Percentiles rank a stretch among this genome's conserved stretches.
Conservation (phyloP, 352 stramenopile species). For the Aphanomyces euteiches region DNA sequence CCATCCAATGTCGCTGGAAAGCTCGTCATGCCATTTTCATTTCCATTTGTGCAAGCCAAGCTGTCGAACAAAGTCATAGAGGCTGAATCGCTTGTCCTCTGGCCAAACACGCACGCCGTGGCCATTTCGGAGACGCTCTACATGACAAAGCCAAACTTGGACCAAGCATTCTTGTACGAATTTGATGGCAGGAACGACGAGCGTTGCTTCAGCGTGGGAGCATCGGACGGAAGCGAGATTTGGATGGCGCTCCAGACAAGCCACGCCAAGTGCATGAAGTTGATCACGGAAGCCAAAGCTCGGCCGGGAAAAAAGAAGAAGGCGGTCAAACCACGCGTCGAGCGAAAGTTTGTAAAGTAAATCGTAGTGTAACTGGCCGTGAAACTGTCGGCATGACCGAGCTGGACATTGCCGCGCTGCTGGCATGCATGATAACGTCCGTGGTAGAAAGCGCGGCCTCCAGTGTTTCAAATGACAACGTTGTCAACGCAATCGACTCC, state of each 20-base stretch:
- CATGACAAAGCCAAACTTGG: slow-evolving; percentile 42
- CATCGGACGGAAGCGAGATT: slow-evolving; percentile 31
- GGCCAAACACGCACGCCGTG: slow-evolving; percentile 40
- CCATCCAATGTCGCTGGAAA: slow-evolving; percentile 10
- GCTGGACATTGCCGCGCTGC: no score
- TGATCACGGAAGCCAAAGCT: slow-evolving; percentile 37
- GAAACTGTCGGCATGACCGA: no score
- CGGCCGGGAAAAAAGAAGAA: neutral
- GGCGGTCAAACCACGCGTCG: slow-evolving; percentile 16
- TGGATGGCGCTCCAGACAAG: slow-evolving; percentile 54
- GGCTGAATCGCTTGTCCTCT: slow-evolving; percentile 44
- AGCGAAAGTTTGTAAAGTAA: slow-evolving; percentile 21
- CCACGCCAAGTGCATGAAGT: slow-evolving; percentile 65
- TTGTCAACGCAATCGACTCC: no score
- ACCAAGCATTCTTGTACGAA: slow-evolving; percentile 52
- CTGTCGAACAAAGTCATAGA: slow-evolving; percentile 37
- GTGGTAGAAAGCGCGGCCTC: no score
- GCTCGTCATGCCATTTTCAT: slow-evolving; percentile 17
- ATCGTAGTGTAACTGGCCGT: neutral
- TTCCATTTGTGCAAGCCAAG: slow-evolving; percentile 7
- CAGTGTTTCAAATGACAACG: no score
- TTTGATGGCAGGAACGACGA: slow-evolving; percentile 44
- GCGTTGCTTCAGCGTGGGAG: slow-evolving; percentile 43
- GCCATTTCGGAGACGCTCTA: slow-evolving; percentile 46
- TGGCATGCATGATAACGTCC: no score